phyloP scores from a whole-genome alignment of 306 rosid species.

The Quercus aquifolioides region DNA sequence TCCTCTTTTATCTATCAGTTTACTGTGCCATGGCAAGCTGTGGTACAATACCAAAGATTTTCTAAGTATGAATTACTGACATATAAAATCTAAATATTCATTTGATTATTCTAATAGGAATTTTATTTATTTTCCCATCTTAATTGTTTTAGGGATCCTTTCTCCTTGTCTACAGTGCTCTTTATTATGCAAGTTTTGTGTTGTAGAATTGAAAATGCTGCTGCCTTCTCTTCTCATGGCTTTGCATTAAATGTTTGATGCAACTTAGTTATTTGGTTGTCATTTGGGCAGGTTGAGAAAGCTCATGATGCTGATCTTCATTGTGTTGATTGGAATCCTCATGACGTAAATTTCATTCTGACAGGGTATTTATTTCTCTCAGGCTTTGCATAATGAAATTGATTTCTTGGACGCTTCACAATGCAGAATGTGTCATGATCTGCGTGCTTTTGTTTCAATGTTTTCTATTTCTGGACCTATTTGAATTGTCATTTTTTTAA shows the following conservation, averaged over 20 bases:
- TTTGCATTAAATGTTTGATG: not conserved
- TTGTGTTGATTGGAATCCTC: slow-evolving; percentile 99
- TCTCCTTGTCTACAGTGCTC: not conserved
- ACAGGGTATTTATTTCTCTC: slow-evolving; percentile 59
- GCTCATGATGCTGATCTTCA: slow-evolving; percentile 98
- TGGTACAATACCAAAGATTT: not conserved
- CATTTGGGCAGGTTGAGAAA: slow-evolving; percentile 69
- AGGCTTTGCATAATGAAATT: not conserved
- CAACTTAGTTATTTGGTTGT: slow-evolving; percentile 18
- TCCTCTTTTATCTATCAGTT: slow-evolving; percentile 3
- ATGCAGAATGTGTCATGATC: not conserved
- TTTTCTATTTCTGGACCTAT: slow-evolving; percentile 5
- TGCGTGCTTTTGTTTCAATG: not conserved
- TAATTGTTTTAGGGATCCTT: not conserved
- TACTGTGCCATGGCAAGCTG: not conserved
- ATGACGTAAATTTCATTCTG: slow-evolving; percentile 77
- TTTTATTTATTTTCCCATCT: not conserved
- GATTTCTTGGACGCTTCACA: no score
- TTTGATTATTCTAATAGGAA: not conserved
- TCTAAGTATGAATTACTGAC: not conserved
- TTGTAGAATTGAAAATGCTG: not conserved
- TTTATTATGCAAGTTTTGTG: not conserved
- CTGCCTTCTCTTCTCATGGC: not conserved
- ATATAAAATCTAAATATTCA: not conserved
- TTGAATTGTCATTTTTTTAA: not conserved